A percentile compares a stretch with the other conserved stretches of the same genome.
Evolutionary conservation across 176 grass and related monocot species (phyloP).

Genomic region (Areca catechu): DNA sequence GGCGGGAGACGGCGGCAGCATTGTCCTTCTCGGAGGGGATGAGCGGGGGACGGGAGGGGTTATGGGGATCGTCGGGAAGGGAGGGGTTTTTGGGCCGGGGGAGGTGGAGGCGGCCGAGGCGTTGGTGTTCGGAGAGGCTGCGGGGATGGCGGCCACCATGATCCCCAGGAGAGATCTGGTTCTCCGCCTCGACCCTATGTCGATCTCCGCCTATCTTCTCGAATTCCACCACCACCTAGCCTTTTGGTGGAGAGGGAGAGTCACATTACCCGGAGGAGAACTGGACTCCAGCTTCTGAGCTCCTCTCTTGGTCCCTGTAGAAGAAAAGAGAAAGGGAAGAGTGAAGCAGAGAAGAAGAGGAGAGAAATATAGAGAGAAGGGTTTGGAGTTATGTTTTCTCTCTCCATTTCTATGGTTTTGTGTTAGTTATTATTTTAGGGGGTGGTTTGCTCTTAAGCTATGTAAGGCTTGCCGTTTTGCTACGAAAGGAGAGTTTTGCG

Average conservation of each 20-base stretch:
- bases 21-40: constrained; percentile 40
- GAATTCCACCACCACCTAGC: not conserved
- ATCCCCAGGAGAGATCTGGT: constrained; percentile 6
- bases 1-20: constrained; percentile 20
- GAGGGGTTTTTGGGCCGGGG: not conserved
- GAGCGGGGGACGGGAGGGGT: constrained; percentile 23
- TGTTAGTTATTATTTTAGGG: too few relatives aligned
- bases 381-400: too few relatives aligned
- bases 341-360: not conserved
- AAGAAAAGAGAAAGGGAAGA: constrained; percentile 7
- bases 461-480: too few relatives aligned
- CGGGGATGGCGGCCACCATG: constrained; percentile 28
- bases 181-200: not conserved
- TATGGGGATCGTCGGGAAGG: not conserved
- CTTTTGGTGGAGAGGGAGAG: not conserved
- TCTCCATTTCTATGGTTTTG: too few relatives aligned
- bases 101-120: not conserved
- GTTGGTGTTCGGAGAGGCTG: not conserved
- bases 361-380: not conserved
- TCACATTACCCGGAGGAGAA: not conserved
- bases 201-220: constrained; percentile 22
- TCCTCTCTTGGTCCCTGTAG: not conserved
- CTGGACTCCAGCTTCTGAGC: not conserved
- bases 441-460: too few relatives aligned
- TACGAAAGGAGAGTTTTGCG: too few relatives aligned